phyloP scores from a whole-genome alignment of 192 early-diverging fungal species.

The Coemansia sp. region DNA sequence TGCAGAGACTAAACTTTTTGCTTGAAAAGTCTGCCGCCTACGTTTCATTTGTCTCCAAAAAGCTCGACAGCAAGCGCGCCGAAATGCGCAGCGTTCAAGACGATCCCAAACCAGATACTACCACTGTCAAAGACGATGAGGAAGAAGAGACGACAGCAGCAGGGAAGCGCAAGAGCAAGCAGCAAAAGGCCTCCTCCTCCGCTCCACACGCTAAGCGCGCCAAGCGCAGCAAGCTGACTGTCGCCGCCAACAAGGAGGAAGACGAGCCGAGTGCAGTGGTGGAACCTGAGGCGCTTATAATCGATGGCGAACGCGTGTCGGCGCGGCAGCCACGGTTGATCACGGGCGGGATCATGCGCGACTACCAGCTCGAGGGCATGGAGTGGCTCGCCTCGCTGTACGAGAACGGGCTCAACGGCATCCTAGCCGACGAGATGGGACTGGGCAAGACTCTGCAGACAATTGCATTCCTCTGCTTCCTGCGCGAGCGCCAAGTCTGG shows the following conservation, averaged over 20 bases:
- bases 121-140: not conserved
- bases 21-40: constrained; percentile 84
- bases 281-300: constrained; percentile 1
- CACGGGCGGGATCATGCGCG: constrained; percentile 83
- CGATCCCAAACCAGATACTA: constrained; percentile 13
- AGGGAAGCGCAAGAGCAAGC: constrained; percentile 19
- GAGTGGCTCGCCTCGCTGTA: constrained; percentile 96
- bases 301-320: constrained; percentile 57
- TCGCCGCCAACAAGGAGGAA: constrained; percentile 44
- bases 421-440: constrained; percentile 97
- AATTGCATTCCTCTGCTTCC: constrained; percentile 92
- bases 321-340: constrained; percentile 79
- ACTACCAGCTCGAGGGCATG: constrained; percentile 94
- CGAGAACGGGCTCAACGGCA: constrained; percentile 95
- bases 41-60: constrained; percentile 73
- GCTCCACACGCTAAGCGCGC: not conserved
- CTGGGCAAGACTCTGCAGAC: constrained; percentile 93
- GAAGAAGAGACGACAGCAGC: constrained; percentile 12
- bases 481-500: constrained; percentile 77
- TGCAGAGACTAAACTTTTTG: constrained; percentile 78
- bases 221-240: not conserved
- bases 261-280: constrained; percentile 15
- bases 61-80: constrained; percentile 74
- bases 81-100: constrained; percentile 62
- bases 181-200: constrained; percentile 20